Conservation (phyloP, 345 rosid genomes). For the Eucalyptus victrix region DNA sequence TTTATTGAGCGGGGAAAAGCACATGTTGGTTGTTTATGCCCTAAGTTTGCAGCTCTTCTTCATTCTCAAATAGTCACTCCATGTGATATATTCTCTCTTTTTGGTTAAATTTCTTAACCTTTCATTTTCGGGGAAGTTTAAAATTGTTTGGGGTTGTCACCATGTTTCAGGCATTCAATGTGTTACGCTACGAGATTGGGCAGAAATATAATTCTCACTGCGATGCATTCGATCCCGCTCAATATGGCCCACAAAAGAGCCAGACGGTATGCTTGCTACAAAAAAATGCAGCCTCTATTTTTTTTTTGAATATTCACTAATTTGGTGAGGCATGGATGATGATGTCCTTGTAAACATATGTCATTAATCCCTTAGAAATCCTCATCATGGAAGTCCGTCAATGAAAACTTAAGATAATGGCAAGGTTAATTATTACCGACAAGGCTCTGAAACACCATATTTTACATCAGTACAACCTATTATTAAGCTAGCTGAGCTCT, state of each 20-base stretch:
- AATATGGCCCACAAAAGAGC: conserved; percentile 62
- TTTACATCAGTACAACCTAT: not conserved
- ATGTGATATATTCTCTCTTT: not conserved
- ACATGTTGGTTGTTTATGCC: not conserved
- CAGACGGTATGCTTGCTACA: conserved; percentile 29
- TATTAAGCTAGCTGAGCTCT: not conserved
- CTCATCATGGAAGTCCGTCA: not conserved
- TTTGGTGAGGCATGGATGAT: not conserved
- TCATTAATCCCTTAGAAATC: not conserved
- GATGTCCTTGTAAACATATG: not conserved
- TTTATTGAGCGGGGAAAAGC: not conserved
- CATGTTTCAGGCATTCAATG: conserved; percentile 77
- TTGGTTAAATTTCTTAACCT: conserved; percentile 6
- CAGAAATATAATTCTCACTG: conserved; percentile 89
- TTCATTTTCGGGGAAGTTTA: conserved; percentile 19
- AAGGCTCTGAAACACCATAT: not conserved
- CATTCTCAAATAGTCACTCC: not conserved
- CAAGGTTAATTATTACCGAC: not conserved
- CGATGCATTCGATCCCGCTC: conserved; percentile 70
- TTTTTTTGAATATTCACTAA: not conserved
- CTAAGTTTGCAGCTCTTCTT: not conserved
- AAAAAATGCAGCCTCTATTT: not conserved
- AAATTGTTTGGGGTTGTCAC: conserved; percentile 19
- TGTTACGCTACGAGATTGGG: conserved; percentile 74
- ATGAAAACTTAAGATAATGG: not conserved